Percentiles rank a stretch among this genome's conserved stretches.
Conservation (phyloP, 1,139 yeast species). For the Zygosaccharomyces sapae region DNA sequence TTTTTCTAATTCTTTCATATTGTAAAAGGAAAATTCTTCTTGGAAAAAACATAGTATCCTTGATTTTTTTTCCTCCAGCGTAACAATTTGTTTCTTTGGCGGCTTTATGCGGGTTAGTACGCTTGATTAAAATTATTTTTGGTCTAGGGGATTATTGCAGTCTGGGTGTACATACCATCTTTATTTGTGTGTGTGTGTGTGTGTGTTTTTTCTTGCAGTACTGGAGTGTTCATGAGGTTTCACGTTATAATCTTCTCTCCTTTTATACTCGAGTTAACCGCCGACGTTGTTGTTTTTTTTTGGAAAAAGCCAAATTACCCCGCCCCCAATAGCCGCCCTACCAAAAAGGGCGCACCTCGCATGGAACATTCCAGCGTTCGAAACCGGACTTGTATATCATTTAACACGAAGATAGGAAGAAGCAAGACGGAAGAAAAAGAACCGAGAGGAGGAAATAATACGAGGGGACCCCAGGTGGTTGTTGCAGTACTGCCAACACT, state of each 20-base stretch:
- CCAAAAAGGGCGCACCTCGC: too few relatives aligned
- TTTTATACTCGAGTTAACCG: neutral
- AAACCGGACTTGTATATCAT: too few relatives aligned
- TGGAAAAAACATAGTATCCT: slow-evolving; percentile 43
- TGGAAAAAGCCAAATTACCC: too few relatives aligned
- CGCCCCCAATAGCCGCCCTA: too few relatives aligned
- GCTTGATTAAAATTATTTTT: too few relatives aligned
- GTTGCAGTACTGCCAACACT: too few relatives aligned
- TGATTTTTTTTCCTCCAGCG: slow-evolving; percentile 42
- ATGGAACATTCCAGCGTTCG: too few relatives aligned
- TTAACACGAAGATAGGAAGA: neutral
- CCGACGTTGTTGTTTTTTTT: neutral
- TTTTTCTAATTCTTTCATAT: slow-evolving; percentile 50
- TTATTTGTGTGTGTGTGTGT: neutral
- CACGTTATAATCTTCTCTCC: neutral
- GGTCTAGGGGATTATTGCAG: too few relatives aligned
- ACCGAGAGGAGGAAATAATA: neutral
- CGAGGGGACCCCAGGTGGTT: neutral
- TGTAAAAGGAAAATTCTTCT: slow-evolving; percentile 41
- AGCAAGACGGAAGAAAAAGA: neutral
- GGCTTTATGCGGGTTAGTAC: slow-evolving; percentile 18
- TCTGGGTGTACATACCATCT: neutral
- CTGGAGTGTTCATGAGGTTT: too few relatives aligned
- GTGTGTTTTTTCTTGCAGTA: too few relatives aligned
- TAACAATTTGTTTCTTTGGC: slow-evolving; percentile 26